Evolutionary conservation across 2,329 filamentous ascomycete genomes (phyloP).

Genomic region (Trichoderma atroviride): DNA sequence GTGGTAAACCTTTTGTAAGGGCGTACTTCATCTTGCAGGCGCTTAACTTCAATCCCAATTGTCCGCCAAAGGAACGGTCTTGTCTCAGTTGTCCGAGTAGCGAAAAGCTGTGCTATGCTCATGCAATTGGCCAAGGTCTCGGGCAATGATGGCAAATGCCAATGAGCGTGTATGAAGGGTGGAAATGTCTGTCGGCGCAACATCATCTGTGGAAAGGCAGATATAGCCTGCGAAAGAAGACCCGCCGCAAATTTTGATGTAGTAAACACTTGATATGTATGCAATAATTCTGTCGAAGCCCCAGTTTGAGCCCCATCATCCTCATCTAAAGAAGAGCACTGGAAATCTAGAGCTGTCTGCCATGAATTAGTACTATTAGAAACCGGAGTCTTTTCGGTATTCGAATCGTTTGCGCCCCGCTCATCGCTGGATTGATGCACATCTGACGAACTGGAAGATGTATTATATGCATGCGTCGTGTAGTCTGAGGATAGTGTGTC

Average conservation of each 20-base stretch:
- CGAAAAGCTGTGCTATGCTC: conserved; percentile 1
- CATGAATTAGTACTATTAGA: background rate
- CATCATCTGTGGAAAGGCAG: conserved; percentile 16
- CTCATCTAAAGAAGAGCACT: background rate
- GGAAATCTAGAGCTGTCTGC: background rate
- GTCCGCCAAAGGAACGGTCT: conserved; percentile 4
- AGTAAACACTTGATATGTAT: background rate
- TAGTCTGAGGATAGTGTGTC: background rate
- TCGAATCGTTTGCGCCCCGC: no score
- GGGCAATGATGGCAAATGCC: background rate
- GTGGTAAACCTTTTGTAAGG: background rate
- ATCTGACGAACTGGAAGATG: background rate
- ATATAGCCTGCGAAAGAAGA: background rate
- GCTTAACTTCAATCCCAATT: background rate
- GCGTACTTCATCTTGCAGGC: background rate
- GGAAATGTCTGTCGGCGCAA: conserved; percentile 6
- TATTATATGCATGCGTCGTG: background rate
- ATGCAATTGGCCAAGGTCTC: background rate
- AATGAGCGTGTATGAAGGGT: conserved; percentile 3
- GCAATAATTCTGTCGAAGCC: background rate
- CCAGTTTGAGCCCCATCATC: background rate
- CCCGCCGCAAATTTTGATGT: background rate
- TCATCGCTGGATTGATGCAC: background rate
- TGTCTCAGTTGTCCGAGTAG: conserved; percentile 1
- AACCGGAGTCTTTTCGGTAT: no score